Conservation (phyloP, 148 eudicot genomes). For the Beta vulgaris region DNA sequence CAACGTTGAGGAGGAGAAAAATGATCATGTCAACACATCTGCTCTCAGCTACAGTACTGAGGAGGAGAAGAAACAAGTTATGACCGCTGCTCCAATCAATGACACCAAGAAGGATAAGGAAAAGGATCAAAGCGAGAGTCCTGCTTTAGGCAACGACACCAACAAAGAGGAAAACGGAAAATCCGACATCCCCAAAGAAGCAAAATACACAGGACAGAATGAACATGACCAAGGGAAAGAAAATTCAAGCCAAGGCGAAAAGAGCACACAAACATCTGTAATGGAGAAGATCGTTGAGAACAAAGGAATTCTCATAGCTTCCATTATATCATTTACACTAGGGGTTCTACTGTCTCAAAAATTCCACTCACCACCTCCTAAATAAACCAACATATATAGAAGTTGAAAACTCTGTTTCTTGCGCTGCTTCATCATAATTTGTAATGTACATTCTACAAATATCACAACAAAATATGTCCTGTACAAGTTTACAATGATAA, state of each 20-base stretch:
- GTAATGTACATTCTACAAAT: not conserved
- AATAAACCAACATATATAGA: slow-evolving; percentile 22
- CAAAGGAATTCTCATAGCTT: slow-evolving; percentile 42
- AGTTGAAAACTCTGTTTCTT: slow-evolving; percentile 5
- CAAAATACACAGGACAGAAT: not conserved
- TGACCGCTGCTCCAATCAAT: no score
- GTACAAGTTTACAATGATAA: not conserved
- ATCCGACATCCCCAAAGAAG: not conserved
- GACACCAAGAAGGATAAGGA: slow-evolving; percentile 6
- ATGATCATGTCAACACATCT: no score
- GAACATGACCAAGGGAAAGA: not conserved
- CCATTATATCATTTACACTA: slow-evolving; percentile 55
- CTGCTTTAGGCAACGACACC: not conserved
- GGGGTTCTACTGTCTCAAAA: slow-evolving; percentile 47
- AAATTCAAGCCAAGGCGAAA: not conserved
- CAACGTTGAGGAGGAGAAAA: no score
- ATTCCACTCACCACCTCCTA: slow-evolving; percentile 28
- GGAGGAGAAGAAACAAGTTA: no score
- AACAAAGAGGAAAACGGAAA: not conserved
- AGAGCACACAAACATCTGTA: slow-evolving; percentile 21
- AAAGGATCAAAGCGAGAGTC: no score
- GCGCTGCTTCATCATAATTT: not conserved
- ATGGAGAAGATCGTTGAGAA: slow-evolving; percentile 32
- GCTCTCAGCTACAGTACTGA: no score
- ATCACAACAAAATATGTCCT: not conserved